These are phyloP conservation scores for Pachysolen tannophilus DNA, from an alignment of 805 yeast genomes.

Conservation along the genomic window DNA sequence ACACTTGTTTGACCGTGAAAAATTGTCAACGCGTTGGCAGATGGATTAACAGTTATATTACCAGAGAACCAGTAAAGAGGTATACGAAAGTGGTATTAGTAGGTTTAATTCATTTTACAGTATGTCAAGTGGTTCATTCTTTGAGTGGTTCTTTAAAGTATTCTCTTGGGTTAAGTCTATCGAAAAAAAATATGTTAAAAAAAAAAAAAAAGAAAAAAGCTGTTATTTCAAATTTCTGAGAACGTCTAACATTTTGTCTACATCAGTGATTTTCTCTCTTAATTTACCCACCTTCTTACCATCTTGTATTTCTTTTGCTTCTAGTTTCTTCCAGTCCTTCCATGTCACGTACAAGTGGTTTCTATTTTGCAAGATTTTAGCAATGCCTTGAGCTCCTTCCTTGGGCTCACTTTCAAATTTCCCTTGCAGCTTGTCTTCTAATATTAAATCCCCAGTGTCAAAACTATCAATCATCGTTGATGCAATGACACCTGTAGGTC, in stretches of 20 bases:
- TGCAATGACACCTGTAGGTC: slow-evolving; percentile 87
- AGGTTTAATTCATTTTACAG: too few species aligned
- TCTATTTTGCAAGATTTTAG: slow-evolving; percentile 14
- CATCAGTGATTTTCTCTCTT: slow-evolving; percentile 47
- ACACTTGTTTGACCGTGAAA: too few species aligned
- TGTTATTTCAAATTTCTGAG: too few species aligned
- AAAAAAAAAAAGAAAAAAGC: too few species aligned
- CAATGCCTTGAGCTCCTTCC: slow-evolving; percentile 23
- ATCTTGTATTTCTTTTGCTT: slow-evolving; percentile 38
- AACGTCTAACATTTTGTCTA: slow-evolving; percentile 40
- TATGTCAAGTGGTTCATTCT: too few species aligned
- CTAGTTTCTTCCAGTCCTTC: slow-evolving; percentile 60
- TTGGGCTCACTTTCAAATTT: slow-evolving; percentile 14
- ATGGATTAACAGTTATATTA: too few species aligned
- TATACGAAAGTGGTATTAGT: too few species aligned
- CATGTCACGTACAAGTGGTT: slow-evolving; percentile 36
- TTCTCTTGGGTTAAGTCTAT: too few species aligned
- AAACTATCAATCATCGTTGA: slow-evolving; percentile 82
- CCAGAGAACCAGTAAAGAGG: too few species aligned
- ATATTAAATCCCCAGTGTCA: slow-evolving; percentile 58
- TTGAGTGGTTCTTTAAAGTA: too few species aligned
- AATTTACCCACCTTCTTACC: slow-evolving; percentile 46
- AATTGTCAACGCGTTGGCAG: too few species aligned
- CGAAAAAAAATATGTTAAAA: too few species aligned
- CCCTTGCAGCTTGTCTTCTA: slow-evolving; percentile 37